phyloP scores from a whole-genome alignment of 108 stramenopile species.

The Nannochloropsis gaditana region DNA sequence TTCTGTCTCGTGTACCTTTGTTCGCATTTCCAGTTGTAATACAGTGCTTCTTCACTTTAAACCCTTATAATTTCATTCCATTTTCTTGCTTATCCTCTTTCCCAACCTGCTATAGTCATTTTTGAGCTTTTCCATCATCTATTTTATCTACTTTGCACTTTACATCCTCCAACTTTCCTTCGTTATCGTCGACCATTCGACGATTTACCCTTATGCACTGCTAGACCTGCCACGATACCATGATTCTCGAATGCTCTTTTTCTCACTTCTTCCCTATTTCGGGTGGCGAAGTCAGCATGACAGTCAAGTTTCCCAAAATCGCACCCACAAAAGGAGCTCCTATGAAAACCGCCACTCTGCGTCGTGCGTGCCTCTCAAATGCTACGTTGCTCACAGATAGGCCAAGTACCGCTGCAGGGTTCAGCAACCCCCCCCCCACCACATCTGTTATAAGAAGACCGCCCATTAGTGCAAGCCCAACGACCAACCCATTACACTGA shows the following conservation, averaged over 20 bases:
- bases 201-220: neutral
- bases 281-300: neutral
- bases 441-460: neutral
- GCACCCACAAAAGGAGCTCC: neutral
- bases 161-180: neutral
- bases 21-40: too few species aligned
- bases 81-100: too few species aligned
- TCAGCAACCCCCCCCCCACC: neutral
- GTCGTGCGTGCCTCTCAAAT: neutral
- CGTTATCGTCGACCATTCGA: neutral
- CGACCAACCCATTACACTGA: constrained; percentile 10
- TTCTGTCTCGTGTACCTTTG: too few species aligned
- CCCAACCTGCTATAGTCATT: too few species aligned
- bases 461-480: neutral
- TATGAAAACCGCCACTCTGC: neutral
- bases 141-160: neutral
- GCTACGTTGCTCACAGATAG: neutral
- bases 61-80: too few species aligned
- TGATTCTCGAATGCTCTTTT: neutral
- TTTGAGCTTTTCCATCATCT: neutral
- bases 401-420: neutral
- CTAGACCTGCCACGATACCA: neutral
- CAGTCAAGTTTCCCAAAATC: neutral
- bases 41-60: too few species aligned
- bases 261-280: neutral